Evolutionary conservation across 805 yeast genomes (phyloP).

Genomic region (Wickerhamiella bombiphila): DNA sequence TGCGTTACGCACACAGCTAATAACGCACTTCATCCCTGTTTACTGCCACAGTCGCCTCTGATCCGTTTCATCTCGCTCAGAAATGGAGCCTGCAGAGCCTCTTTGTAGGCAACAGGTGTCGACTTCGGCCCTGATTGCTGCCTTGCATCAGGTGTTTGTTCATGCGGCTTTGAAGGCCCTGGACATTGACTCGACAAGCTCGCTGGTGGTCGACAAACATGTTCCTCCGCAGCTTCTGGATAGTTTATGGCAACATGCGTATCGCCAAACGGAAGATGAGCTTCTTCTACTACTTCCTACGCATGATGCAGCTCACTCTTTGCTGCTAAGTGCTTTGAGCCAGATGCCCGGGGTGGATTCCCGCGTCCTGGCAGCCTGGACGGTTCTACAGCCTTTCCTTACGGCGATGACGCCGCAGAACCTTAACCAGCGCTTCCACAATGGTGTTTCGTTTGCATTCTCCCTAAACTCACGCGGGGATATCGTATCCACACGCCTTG

Average conservation of each 20-base stretch:
- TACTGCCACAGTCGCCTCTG: too few relatives aligned
- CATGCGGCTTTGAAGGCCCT: constrained; percentile 16
- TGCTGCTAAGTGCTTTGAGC: constrained; percentile 20
- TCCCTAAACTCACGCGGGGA: constrained; percentile 22
- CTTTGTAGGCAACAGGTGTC: constrained; percentile 8
- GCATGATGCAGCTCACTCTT: constrained; percentile 21
- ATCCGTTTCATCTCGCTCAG: too few relatives aligned
- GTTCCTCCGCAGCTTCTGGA: constrained; percentile 24
- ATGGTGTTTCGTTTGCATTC: constrained; percentile 22
- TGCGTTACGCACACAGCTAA: too few relatives aligned
- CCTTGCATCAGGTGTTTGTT: constrained; percentile 23
- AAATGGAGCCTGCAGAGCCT: too few relatives aligned
- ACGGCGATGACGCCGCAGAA: constrained; percentile 26
- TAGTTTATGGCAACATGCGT: constrained; percentile 27
- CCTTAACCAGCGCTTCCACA: constrained; percentile 23
- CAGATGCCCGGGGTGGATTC: constrained; percentile 25
- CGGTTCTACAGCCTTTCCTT: constrained; percentile 26
- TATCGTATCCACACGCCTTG: constrained; percentile 21
- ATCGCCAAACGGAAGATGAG: constrained; percentile 28
- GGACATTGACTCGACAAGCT: constrained; percentile 22
- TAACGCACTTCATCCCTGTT: too few relatives aligned
- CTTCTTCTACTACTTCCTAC: constrained; percentile 24
- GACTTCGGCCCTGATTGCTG: constrained; percentile 23
- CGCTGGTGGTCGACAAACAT: constrained; percentile 20
- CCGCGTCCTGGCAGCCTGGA: constrained; percentile 23